Evolutionary conservation across 2,329 filamentous ascomycete genomes (phyloP).

Genomic region (Colletotrichum cuscutae): DNA sequence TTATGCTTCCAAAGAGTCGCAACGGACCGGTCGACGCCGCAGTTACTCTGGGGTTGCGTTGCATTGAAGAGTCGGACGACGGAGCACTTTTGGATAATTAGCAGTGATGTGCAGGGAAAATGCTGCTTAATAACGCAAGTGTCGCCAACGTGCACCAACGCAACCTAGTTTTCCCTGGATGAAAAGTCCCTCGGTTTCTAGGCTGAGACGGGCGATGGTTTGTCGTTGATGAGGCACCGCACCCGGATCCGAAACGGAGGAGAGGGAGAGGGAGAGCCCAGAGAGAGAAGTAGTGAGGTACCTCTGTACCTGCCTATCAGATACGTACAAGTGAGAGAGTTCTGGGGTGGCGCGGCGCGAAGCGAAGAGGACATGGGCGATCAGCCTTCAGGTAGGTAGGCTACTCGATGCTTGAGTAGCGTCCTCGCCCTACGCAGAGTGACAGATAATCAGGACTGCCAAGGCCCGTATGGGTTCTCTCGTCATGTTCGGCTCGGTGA

Average conservation of each 20-base stretch:
- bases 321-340: neutral
- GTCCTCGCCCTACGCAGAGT: neutral
- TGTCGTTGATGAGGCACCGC: slow-evolving; percentile 20
- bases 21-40: slow-evolving; percentile 27
- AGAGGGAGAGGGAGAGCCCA: neutral
- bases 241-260: slow-evolving; percentile 21
- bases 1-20: slow-evolving; percentile 22
- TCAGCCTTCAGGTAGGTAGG: neutral
- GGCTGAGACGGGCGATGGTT: slow-evolving; percentile 28
- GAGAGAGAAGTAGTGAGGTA: neutral
- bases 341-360: neutral
- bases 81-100: slow-evolving; percentile 18
- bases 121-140: slow-evolving; percentile 14
- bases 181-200: slow-evolving; percentile 14
- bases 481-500: neutral
- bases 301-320: neutral
- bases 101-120: slow-evolving; percentile 27
- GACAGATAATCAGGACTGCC: neutral
- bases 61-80: slow-evolving; percentile 28
- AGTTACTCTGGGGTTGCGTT: slow-evolving; percentile 26
- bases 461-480: neutral
- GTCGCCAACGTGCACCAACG: slow-evolving; percentile 23
- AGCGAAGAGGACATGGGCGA: neutral
- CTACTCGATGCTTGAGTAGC: neutral
- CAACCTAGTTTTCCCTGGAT: neutral